Evolutionary conservation across 768 basidiomycete species (phyloP).

Genomic region (Rhizopogon rudus): DNA sequence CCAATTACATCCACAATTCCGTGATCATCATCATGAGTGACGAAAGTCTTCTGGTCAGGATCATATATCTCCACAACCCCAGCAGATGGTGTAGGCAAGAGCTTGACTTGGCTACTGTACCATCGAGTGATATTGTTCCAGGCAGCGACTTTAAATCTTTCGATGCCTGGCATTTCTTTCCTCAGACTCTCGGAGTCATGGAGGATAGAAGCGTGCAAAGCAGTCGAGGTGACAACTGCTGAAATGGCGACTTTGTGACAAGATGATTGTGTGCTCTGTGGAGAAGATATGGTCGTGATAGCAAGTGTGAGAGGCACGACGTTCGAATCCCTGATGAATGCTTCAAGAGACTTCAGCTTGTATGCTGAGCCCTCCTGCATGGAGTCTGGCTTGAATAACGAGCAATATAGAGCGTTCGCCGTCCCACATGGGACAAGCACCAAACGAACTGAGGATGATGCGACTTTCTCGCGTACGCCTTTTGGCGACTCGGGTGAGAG

Average conservation of each 20-base stretch:
- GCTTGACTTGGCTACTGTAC: constrained; percentile 55
- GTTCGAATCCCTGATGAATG: constrained; percentile 37
- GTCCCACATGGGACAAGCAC: constrained; percentile 75
- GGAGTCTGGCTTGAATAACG: constrained; percentile 56
- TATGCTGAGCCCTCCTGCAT: constrained; percentile 28
- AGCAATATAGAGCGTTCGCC: constrained; percentile 88
- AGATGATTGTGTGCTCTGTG: constrained; percentile 19
- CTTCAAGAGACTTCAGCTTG: constrained; percentile 51
- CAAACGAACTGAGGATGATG: constrained; percentile 30
- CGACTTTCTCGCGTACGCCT: constrained; percentile 12
- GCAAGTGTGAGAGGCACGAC: constrained; percentile 49
- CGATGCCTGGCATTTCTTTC: constrained; percentile 63
- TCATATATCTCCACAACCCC: constrained; percentile 59
- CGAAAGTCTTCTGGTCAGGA: constrained; percentile 41
- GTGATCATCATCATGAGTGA: constrained; percentile 33
- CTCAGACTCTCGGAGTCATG: constrained; percentile 77
- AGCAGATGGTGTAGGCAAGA: constrained; percentile 42
- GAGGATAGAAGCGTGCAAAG: constrained; percentile 82
- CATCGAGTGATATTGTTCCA: constrained; percentile 66
- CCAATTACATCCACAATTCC: constrained; percentile 52
- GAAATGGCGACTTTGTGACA: constrained; percentile 38
- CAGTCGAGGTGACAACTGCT: constrained; percentile 83
- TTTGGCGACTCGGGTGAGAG: constrained; percentile 30
- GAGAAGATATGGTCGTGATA: constrained; percentile 38
- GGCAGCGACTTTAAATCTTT: constrained; percentile 87